Conservation (phyloP, 805 yeast species). For the Sporopachydermia lactativora region DNA sequence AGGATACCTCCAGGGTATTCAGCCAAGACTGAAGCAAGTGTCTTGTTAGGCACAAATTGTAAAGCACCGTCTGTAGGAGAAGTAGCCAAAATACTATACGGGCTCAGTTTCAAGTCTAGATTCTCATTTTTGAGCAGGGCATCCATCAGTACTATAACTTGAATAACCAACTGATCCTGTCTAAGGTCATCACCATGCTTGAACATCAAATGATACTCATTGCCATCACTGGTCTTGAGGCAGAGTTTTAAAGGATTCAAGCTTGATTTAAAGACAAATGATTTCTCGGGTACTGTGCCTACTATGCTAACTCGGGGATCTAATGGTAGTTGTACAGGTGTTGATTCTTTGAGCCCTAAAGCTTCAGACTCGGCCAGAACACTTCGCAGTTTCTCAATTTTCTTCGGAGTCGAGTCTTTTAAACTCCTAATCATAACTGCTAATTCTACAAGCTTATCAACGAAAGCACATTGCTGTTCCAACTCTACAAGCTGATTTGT, state of each 20-base stretch:
- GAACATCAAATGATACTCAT: constrained; percentile 69
- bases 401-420: constrained; percentile 68
- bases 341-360: constrained; percentile 23
- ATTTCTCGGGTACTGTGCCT: constrained; percentile 68
- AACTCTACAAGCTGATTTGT: constrained; percentile 21
- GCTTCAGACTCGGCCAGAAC: constrained; percentile 34
- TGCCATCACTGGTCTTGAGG: constrained; percentile 41
- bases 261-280: constrained; percentile 82
- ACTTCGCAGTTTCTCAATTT: constrained; percentile 53
- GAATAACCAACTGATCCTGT: constrained; percentile 95
- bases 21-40: constrained; percentile 65
- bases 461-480: constrained; percentile 52
- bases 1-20: constrained; percentile 62
- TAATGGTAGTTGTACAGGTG: constrained; percentile 60
- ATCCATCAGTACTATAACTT: constrained; percentile 84
- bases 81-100: constrained; percentile 83
- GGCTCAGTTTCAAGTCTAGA: constrained; percentile 73
- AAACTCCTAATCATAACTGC: constrained; percentile 48
- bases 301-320: constrained; percentile 66
- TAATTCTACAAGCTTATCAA: constrained; percentile 47
- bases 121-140: constrained; percentile 78
- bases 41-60: constrained; percentile 88
- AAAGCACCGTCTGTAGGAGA: constrained; percentile 86
- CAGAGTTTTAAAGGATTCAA: constrained; percentile 78
- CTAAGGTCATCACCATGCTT: constrained; percentile 92